Evolutionary conservation across 768 basidiomycete species (phyloP).

Genomic region (Rhizopogon vinicolor): DNA sequence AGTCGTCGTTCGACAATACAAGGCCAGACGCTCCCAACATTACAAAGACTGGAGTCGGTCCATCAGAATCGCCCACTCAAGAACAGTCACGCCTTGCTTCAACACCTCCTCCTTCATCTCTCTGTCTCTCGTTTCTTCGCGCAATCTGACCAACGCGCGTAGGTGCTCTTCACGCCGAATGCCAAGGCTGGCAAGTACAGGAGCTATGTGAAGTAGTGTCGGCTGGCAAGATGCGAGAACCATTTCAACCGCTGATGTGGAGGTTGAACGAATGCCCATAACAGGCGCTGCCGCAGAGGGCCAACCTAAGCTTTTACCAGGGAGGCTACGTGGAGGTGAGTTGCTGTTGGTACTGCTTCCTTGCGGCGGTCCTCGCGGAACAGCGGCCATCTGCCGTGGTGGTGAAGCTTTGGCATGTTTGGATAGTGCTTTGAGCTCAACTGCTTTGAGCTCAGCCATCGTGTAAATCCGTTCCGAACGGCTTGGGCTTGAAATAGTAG

Average conservation of each 20-base stretch:
- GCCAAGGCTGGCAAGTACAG: conserved; percentile 52
- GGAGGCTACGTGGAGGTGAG: conserved; percentile 17
- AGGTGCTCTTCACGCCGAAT: conserved; percentile 59
- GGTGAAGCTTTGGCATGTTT: conserved; percentile 21
- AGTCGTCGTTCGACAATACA: no score
- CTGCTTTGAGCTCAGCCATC: conserved; percentile 27
- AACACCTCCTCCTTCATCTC: conserved; percentile 70
- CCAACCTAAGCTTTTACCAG: conserved; percentile 6
- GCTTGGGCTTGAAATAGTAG: conserved; percentile 21
- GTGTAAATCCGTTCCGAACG: conserved; percentile 30
- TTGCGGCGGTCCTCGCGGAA: conserved; percentile 8
- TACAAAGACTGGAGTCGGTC: conserved; percentile 50
- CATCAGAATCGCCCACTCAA: conserved; percentile 78
- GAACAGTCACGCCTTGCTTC: conserved; percentile 59
- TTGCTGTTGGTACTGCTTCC: conserved; percentile 12
- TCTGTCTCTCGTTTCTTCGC: conserved; percentile 61
- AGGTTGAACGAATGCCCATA: conserved; percentile 28
- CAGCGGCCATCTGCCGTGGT: conserved; percentile 6
- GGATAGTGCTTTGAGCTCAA: conserved; percentile 16
- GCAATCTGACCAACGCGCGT: conserved; percentile 54
- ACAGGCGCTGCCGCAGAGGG: conserved; percentile 4
- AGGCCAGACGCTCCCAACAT: neutral
- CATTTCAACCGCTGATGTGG: conserved; percentile 40
- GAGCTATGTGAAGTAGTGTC: conserved; percentile 57
- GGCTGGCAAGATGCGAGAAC: conserved; percentile 62